Conservation (phyloP, 179 eudicot genomes). For the Actinidia arguta region DNA sequence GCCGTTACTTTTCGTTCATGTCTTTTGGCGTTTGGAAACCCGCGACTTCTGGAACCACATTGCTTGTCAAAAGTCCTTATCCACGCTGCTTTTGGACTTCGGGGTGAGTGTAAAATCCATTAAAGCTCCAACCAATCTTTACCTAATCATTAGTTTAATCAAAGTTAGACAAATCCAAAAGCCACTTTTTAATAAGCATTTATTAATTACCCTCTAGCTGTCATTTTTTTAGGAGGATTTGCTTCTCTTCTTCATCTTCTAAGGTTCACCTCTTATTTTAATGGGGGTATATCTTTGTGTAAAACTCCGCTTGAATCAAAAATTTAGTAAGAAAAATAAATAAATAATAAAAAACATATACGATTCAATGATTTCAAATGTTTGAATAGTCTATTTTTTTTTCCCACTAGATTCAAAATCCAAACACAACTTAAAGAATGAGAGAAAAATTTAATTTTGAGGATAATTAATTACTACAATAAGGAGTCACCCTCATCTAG, state of each 20-base stretch:
- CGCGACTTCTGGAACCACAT: slow-evolving; percentile 10
- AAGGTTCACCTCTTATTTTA: slow-evolving; percentile 10
- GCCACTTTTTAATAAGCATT: slow-evolving; percentile 5
- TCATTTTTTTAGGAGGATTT: neutral
- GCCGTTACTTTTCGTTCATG: neutral
- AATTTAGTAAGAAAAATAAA: no score
- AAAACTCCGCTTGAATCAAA: no score
- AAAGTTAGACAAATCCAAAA: slow-evolving; percentile 21
- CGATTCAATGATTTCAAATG: no score
- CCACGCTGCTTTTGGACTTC: neutral
- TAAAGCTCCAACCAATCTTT: neutral
- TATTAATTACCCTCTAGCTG: neutral
- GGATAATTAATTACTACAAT: no score
- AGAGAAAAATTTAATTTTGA: no score
- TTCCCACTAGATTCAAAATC: no score
- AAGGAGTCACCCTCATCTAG: no score
- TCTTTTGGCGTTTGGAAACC: neutral
- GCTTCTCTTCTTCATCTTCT: no score
- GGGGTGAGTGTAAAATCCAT: neutral
- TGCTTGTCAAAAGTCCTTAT: neutral
- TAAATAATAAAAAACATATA: no score
- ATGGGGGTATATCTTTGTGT: no score
- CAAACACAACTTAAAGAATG: no score
- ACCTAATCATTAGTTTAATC: slow-evolving; percentile 29
- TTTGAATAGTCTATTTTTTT: no score